A percentile compares a stretch with the other conserved stretches of the same genome.
phyloP scores from a whole-genome alignment of 2,329 filamentous ascomycete genomes.

The Neonectria magnoliae region DNA sequence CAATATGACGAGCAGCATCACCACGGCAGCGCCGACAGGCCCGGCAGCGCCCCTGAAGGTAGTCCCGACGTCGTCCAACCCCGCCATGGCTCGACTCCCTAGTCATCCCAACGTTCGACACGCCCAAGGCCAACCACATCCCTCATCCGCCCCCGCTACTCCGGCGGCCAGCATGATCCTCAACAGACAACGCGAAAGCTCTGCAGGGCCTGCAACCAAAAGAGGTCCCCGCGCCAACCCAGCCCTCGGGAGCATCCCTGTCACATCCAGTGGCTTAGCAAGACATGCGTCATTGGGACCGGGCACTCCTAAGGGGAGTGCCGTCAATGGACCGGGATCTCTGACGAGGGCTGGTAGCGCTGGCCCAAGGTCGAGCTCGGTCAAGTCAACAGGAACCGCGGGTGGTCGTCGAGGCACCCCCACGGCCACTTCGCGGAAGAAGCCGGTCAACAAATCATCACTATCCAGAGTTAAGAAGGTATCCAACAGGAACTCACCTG shows the following conservation, averaged over 20 bases:
- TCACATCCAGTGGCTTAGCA: slow-evolving; percentile 67
- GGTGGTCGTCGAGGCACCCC: slow-evolving; percentile 61
- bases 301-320: slow-evolving; percentile 64
- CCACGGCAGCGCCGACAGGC: slow-evolving; percentile 29
- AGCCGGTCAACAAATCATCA: slow-evolving; percentile 66
- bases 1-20: slow-evolving; percentile 53
- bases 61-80: slow-evolving; percentile 49
- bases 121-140: slow-evolving; percentile 60
- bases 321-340: slow-evolving; percentile 45
- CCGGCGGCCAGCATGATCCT: slow-evolving; percentile 70
- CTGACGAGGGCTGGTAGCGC: slow-evolving; percentile 66
- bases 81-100: slow-evolving; percentile 55
- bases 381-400: slow-evolving; percentile 55
- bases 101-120: slow-evolving; percentile 59
- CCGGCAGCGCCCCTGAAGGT: slow-evolving; percentile 41
- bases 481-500: slow-evolving; percentile 67
- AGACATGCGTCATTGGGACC: slow-evolving; percentile 72
- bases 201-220: slow-evolving; percentile 68
- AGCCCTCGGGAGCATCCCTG: slow-evolving; percentile 58
- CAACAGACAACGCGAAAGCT: slow-evolving; percentile 67
- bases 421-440: slow-evolving; percentile 56
- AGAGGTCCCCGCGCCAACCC: slow-evolving; percentile 60
- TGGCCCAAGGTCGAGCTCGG: slow-evolving; percentile 62
- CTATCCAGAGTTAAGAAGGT: slow-evolving; percentile 71
- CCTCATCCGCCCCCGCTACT: slow-evolving; percentile 67